Percentiles rank a stretch among this genome's conserved stretches.
phyloP scores from a whole-genome alignment of 768 basidiomycete species.

The Suillus spraguei region DNA sequence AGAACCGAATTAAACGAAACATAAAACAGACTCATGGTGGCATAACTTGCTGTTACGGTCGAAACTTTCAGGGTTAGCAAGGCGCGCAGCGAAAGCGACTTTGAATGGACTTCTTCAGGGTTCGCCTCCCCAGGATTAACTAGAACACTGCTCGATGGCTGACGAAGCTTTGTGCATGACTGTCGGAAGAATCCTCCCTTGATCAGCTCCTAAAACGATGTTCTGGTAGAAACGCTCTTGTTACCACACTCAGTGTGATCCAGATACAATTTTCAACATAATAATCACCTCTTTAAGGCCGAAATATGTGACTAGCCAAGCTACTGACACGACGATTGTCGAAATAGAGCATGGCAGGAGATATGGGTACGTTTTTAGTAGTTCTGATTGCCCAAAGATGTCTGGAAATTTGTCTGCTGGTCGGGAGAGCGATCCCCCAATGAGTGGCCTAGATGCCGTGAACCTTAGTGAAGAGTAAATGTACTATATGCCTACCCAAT shows the following conservation, averaged over 20 bases:
- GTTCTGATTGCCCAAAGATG: slow-evolving; percentile 54
- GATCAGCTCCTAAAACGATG: neutral
- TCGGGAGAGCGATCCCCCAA: slow-evolving; percentile 65
- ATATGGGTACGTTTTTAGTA: slow-evolving; percentile 71
- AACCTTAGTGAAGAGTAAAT: slow-evolving; percentile 15
- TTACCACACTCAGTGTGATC: neutral
- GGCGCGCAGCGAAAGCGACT: slow-evolving; percentile 47
- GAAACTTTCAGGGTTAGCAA: slow-evolving; percentile 58
- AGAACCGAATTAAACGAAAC: slow-evolving; percentile 56
- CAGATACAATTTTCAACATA: neutral
- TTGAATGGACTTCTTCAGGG: neutral
- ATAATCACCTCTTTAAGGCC: neutral
- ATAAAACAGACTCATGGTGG: slow-evolving; percentile 59
- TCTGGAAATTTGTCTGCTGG: slow-evolving; percentile 69
- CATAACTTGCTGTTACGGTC: slow-evolving; percentile 62
- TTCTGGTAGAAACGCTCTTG: neutral
- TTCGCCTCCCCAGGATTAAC: neutral
- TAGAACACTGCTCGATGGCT: neutral
- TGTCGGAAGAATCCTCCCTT: neutral
- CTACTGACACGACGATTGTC: slow-evolving; percentile 18
- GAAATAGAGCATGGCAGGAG: slow-evolving; percentile 70
- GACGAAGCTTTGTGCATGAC: neutral
- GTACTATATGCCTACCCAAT: slow-evolving; percentile 38
- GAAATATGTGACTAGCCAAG: neutral
- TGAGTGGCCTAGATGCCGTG: slow-evolving; percentile 50